Percentiles rank a stretch among this genome's conserved stretches.
phyloP scores from a whole-genome alignment of 2,329 filamentous ascomycete genomes.

The Epichloe sp. region DNA sequence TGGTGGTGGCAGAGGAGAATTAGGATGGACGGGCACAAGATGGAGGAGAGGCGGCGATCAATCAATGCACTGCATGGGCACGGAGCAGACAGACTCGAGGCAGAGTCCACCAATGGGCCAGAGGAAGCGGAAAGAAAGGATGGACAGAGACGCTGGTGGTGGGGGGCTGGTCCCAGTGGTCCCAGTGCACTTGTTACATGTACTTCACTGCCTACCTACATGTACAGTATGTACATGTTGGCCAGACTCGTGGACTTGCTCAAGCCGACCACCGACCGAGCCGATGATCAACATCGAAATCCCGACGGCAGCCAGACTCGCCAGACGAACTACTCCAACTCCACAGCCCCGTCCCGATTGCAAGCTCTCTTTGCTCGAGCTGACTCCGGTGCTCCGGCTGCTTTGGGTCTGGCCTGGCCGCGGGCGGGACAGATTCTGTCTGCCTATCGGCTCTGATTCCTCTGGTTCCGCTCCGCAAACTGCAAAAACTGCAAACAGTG shows the following conservation, averaged over 20 bases:
- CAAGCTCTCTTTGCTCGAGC: background rate
- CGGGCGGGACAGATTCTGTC: background rate
- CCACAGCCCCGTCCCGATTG: background rate
- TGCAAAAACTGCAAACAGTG: background rate
- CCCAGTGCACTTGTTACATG: too few species aligned
- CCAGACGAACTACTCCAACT: background rate
- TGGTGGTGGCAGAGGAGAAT: conserved; percentile 2
- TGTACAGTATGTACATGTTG: too few species aligned
- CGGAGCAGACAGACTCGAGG: background rate
- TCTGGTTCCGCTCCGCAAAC: background rate
- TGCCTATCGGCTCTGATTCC: background rate
- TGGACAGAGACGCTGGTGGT: background rate
- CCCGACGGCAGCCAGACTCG: too few species aligned
- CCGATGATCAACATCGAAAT: too few species aligned
- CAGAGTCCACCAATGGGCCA: background rate
- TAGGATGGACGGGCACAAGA: background rate
- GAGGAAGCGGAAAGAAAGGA: background rate
- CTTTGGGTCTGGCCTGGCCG: background rate
- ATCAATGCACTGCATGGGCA: background rate
- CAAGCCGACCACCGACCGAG: too few species aligned
- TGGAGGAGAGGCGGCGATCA: conserved; percentile 1
- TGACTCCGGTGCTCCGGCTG: background rate
- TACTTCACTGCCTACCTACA: too few species aligned
- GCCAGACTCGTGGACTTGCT: too few species aligned
- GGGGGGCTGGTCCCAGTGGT: too few species aligned